Base-by-base conservation (phyloP, 2,329 filamentous ascomycete species). In the Cytospora paraplurivora region DNA sequence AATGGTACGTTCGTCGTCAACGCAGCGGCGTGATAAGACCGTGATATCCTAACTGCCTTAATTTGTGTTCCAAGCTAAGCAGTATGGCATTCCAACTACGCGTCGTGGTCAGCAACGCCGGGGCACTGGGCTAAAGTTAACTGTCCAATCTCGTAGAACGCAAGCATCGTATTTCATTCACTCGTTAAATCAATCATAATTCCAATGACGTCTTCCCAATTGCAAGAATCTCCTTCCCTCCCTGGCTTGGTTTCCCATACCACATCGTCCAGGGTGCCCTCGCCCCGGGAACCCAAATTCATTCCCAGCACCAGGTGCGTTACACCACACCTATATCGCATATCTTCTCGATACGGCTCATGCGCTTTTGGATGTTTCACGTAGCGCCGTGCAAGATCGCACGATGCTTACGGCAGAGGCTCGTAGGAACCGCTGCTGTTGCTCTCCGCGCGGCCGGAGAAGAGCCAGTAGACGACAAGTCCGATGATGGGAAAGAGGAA, bases 401-500 rank as follows among this genome's bases (percentile, higher is more conserved):
- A 8, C 1, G 8, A 10, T 11, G 11, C 59, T 59, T 68, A 73
- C 50, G 70, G 69, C 57, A 84, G 74, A 34, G 82, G 73, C 74
- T 87, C 84, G 69, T 88, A 87, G n/a, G 80, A 80, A 11, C 77
- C 73, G 51, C 78, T 77, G 44, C 76, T 76, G 72, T 81, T 83
- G 73, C 87, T 84, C 34, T 79, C 76, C 51, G 77, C 76, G 57
- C 86, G 83, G 76, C 88, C 84, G 54, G 85, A 87, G 76, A 88
- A 88, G 59, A 89, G 75, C 72, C 79, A 88, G 76, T 88, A 89
- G 73, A 88, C 75, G 69, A 87, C 74, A 73, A 87, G 78, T 64
- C 86, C 86, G 68, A 84, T 72, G 56, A 89, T 76, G 4, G 86
- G 86, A 76, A 88, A 88, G 66, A 88, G 74, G 77, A 88, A 88